Evolutionary conservation across 441 rosid genomes (phyloP).

Genomic region (Cnidoscolus chayamansa): DNA sequence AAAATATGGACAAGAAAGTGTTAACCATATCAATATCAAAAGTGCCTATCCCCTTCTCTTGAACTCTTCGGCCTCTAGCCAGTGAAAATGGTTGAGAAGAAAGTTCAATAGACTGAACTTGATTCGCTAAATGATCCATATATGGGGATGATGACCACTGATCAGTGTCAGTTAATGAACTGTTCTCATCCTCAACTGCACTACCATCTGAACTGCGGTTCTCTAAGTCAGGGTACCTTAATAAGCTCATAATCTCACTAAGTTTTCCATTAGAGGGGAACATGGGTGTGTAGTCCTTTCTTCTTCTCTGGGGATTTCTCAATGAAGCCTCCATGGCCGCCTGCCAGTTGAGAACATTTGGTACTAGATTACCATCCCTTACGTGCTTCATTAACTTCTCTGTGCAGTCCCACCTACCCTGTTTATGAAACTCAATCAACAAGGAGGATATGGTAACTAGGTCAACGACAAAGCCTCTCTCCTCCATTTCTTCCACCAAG

Average conservation of each 20-base stretch:
- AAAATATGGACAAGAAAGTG: conserved; percentile 73
- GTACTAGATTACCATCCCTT: conserved; percentile 54
- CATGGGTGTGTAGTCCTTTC: conserved; percentile 55
- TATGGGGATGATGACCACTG: conserved; percentile 83
- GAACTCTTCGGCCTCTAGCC: conserved; percentile 55
- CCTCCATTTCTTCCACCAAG: conserved; percentile 81
- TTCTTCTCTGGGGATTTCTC: conserved; percentile 47
- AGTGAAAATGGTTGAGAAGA: conserved; percentile 44
- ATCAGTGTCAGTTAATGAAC: conserved; percentile 29
- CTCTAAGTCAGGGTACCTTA: conserved; percentile 28
- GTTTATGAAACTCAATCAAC: conserved; percentile 66
- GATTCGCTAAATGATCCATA: conserved; percentile 70
- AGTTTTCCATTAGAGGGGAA: conserved; percentile 59
- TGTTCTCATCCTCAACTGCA: conserved; percentile 26
- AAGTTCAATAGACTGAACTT: conserved; percentile 28
- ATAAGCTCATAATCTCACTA: conserved; percentile 37
- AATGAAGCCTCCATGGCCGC: conserved; percentile 57
- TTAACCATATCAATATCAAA: conserved; percentile 81
- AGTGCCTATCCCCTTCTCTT: conserved; percentile 38
- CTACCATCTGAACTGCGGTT: conserved; percentile 29
- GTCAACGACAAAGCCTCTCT: conserved; percentile 66
- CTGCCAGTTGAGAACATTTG: conserved; percentile 66
- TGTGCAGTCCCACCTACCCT: conserved; percentile 75
- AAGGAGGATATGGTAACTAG: conserved; percentile 78
- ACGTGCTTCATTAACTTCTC: conserved; percentile 71